phyloP scores from a whole-genome alignment of 306 rosid genomes.

The Cucurbita moschata region DNA sequence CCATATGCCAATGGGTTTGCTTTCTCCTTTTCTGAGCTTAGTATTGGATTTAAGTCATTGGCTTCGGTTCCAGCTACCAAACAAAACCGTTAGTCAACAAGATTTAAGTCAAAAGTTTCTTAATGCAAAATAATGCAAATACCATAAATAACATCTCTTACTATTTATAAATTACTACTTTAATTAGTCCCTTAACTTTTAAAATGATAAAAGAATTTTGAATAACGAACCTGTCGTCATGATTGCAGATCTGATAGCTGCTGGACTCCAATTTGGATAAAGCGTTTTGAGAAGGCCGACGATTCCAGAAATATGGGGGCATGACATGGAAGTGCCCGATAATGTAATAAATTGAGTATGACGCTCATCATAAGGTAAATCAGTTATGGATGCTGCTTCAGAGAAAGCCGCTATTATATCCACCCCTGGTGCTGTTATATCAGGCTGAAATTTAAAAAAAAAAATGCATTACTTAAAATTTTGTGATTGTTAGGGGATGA shows the following conservation, averaged over 20 bases:
- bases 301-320: slow-evolving; percentile 9
- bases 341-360: neutral
- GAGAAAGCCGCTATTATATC: neutral
- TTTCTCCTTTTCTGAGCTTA: neutral
- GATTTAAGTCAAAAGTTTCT: too few relatives aligned
- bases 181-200: too few relatives aligned
- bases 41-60: neutral
- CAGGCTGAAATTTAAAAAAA: neutral
- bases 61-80: neutral
- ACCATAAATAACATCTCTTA: too few relatives aligned
- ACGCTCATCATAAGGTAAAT: neutral
- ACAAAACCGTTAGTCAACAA: too few relatives aligned
- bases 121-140: too few relatives aligned
- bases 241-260: slow-evolving; percentile 11
- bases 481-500: neutral
- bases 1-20: slow-evolving; percentile 50
- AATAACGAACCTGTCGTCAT: slow-evolving; percentile 6
- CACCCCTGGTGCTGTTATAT: slow-evolving; percentile 11
- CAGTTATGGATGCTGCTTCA: neutral
- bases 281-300: slow-evolving; percentile 8
- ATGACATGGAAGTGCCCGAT: slow-evolving; percentile 14
- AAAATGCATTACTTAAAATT: too few relatives aligned
- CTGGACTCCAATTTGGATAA: slow-evolving; percentile 10
- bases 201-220: neutral
- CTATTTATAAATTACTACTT: too few relatives aligned